A percentile compares a stretch with the other conserved stretches of the same genome.
These are phyloP conservation scores for Gracilaria domingensis DNA, from an alignment of 23 red algal genomes.

Conservation along the genomic window DNA sequence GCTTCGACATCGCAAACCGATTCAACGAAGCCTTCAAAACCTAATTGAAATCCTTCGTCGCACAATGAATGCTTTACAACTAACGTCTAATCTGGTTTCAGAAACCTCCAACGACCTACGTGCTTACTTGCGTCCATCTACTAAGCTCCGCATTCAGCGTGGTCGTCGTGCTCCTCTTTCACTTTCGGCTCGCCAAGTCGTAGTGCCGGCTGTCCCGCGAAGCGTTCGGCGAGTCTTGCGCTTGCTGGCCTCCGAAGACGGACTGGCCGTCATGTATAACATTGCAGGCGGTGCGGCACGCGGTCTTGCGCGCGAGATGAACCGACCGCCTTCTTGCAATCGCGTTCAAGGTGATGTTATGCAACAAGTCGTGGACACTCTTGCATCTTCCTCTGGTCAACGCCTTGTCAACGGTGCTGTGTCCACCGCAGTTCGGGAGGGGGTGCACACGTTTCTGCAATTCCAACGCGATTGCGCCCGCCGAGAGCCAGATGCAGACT, in stretches of 20 bases:
- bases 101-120: conserved; percentile 34
- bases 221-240: conserved; percentile 40
- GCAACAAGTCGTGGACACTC: conserved; percentile 31
- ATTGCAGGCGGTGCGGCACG: conserved; percentile 39
- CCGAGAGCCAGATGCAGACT: background rate
- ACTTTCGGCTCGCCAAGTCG: background rate
- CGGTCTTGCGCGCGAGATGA: conserved; percentile 34
- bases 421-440: conserved; percentile 53
- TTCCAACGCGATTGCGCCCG: background rate
- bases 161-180: background rate
- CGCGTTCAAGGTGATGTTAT: background rate
- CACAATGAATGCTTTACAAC: background rate
- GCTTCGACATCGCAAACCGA: conserved; percentile 24
- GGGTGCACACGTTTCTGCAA: conserved; percentile 1
- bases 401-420: conserved; percentile 33
- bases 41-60: background rate
- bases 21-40: background rate
- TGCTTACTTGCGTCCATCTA: conserved; percentile 14
- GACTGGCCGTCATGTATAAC: conserved; percentile 19
- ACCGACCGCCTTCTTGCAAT: background rate
- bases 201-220: conserved; percentile 5
- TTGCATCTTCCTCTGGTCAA: conserved; percentile 36
- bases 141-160: background rate
- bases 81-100: background rate
- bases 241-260: conserved; percentile 35